Percentiles rank a stretch among this genome's conserved stretches.
Evolutionary conservation across 768 basidiomycete genomes (phyloP).

Genomic region (Boletellus sp.): DNA sequence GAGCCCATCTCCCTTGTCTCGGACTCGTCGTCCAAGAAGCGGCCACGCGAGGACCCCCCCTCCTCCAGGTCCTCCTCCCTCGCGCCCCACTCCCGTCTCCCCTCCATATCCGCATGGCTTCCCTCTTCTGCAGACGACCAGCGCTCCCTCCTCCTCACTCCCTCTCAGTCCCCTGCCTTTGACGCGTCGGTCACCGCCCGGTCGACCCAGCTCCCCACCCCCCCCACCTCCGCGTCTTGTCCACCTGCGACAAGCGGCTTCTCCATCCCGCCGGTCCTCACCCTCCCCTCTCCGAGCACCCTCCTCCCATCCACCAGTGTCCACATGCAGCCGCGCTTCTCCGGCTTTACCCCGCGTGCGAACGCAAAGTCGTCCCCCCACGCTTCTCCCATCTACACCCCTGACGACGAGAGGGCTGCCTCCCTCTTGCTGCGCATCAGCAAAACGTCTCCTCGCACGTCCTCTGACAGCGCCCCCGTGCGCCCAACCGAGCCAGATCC

Average conservation of each 20-base stretch:
- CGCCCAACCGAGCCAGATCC: background rate
- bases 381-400: conserved; percentile 30
- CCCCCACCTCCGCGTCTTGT: conserved; percentile 53
- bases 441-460: conserved; percentile 20
- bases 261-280: conserved; percentile 40
- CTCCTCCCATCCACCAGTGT: conserved; percentile 6
- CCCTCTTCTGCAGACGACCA: conserved; percentile 32
- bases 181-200: conserved; percentile 22
- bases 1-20: conserved; percentile 13
- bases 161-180: conserved; percentile 34
- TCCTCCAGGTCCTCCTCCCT: conserved; percentile 7
- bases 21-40: background rate
- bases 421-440: conserved; percentile 65
- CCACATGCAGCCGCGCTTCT: conserved; percentile 22
- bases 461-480: background rate
- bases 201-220: conserved; percentile 45
- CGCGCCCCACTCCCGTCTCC: conserved; percentile 41
- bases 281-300: conserved; percentile 34
- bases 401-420: conserved; percentile 70
- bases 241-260: conserved; percentile 34
- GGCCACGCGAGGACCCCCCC: background rate
- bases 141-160: conserved; percentile 32
- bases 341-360: conserved; percentile 18
- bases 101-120: conserved; percentile 69
- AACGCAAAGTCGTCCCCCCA: conserved; percentile 20